Conservation (phyloP, 768 basidiomycete species). For the Hericium rajendrae region DNA sequence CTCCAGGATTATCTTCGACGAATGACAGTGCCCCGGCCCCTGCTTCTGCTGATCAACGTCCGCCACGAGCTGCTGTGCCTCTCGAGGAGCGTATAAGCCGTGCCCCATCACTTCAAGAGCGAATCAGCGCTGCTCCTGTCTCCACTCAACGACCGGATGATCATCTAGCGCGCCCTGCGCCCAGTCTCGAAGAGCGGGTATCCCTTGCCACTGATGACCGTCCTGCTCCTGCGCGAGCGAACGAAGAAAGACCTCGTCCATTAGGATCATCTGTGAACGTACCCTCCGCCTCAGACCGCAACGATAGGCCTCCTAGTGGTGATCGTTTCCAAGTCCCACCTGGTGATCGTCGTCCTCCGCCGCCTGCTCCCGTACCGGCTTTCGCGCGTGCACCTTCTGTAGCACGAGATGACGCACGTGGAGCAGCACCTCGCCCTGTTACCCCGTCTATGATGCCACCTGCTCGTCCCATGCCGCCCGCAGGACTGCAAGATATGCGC, state of each 20-base stretch:
- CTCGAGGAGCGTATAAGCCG: conserved; percentile 17
- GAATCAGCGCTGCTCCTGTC: conserved; percentile 1
- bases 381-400: conserved; percentile 17
- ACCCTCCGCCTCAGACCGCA: conserved; percentile 11
- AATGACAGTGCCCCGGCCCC: neutral
- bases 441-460: conserved; percentile 1
- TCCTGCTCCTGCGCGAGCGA: conserved; percentile 3
- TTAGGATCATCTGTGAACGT: neutral
- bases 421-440: neutral
- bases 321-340: conserved; percentile 10
- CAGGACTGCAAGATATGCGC: conserved; percentile 1
- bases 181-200: conserved; percentile 17
- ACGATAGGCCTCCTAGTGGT: conserved; percentile 17
- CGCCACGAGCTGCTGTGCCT: conserved; percentile 8
- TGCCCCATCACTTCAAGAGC: conserved; percentile 7
- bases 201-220: conserved; percentile 15
- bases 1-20: conserved; percentile 10
- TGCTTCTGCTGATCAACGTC: conserved; percentile 1
- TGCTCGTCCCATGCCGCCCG: conserved; percentile 1
- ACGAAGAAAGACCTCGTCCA: conserved; percentile 7
- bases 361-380: conserved; percentile 1
- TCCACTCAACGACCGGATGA: neutral
- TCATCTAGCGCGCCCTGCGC: conserved; percentile 1
- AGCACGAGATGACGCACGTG: conserved; percentile 12
- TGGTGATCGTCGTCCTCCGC: conserved; percentile 3